Evolutionary conservation across 2,329 filamentous ascomycete species (phyloP), one percentile per base, ranked within the genome.

Genomic region (Colletotrichum liaoningense): DNA sequence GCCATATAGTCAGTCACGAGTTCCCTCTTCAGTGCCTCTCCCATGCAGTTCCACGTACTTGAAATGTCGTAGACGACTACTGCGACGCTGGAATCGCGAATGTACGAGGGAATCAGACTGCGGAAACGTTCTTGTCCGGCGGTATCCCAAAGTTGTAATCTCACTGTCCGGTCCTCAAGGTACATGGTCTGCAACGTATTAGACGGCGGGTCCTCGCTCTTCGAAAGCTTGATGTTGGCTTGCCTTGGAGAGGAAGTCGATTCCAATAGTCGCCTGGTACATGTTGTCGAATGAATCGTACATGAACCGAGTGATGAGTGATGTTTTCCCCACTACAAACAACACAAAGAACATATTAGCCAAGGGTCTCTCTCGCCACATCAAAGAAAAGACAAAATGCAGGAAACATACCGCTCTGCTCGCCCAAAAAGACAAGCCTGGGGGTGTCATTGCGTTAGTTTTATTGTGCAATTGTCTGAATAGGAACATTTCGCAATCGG

Each of bases 201-300:
- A 75, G 58, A 35, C 24, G 22, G 30, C 9, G 56, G 30, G 9
- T 5, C 52, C 38, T 16, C 5, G 30, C 56, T 7, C n/a, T 57
- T 52, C 52, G 42, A 59, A 72, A 59, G 38, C 6, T 12, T 49
- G 64, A 24, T 57, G 42, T 74, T 84, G 24, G 30, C 79, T 83
- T 88, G 94, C 95, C 93, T 99, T 99, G 81, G 95, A 98, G 78
- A 99, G 91, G 83, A 99, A 99, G 86, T 99, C 97, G 87, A 99
- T 99, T 81, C 97, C 97, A 81, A 99, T 98, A 52, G 97, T 99
- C 71, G 97, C 97, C 86, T 99, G 97, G 87, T 99, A 99, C 89
- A 96, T 98, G 86, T 97, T 98, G 88, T 99, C 97, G 88, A 99
- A 99, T 60, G 97, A 98, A 86, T 99, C 97, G 89, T 99, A 99